phyloP scores from a whole-genome alignment of 768 basidiomycete species.

The Boletus rubescentipes region DNA sequence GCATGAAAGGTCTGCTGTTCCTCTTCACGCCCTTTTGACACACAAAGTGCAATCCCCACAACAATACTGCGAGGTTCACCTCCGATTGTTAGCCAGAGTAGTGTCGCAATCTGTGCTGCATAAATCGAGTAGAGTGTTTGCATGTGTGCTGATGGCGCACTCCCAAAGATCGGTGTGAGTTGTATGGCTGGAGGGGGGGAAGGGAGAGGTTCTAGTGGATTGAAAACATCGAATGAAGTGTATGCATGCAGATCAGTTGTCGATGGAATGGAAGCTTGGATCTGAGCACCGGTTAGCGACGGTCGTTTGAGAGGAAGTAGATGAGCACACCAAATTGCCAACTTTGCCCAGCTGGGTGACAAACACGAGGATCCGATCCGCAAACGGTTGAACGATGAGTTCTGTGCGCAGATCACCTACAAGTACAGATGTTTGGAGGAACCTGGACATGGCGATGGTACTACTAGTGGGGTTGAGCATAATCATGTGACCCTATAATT shows the following conservation, averaged over 20 bases:
- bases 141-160: conserved; percentile 63
- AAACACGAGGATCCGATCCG: conserved; percentile 81
- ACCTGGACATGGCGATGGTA: conserved; percentile 20
- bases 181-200: conserved; percentile 69
- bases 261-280: conserved; percentile 75
- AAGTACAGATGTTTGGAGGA: conserved; percentile 45
- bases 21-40: conserved; percentile 25
- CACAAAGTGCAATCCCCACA: conserved; percentile 70
- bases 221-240: conserved; percentile 35
- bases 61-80: conserved; percentile 58
- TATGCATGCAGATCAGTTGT: conserved; percentile 51
- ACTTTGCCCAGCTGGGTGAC: conserved; percentile 91
- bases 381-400: conserved; percentile 73
- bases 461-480: neutral
- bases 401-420: conserved; percentile 66
- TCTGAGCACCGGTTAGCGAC: conserved; percentile 42
- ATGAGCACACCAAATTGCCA: conserved; percentile 66
- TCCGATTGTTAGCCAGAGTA: conserved; percentile 65
- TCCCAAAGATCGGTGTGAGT: conserved; percentile 76
- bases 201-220: conserved; percentile 45
- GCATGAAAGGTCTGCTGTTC: conserved; percentile 48
- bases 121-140: conserved; percentile 79
- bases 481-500: conserved; percentile 2
- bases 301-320: neutral
- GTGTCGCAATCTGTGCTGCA: conserved; percentile 81